These are phyloP conservation scores for Uronychia binucleata DNA, from an alignment of 73 alveolate species.

Conservation along the genomic window DNA sequence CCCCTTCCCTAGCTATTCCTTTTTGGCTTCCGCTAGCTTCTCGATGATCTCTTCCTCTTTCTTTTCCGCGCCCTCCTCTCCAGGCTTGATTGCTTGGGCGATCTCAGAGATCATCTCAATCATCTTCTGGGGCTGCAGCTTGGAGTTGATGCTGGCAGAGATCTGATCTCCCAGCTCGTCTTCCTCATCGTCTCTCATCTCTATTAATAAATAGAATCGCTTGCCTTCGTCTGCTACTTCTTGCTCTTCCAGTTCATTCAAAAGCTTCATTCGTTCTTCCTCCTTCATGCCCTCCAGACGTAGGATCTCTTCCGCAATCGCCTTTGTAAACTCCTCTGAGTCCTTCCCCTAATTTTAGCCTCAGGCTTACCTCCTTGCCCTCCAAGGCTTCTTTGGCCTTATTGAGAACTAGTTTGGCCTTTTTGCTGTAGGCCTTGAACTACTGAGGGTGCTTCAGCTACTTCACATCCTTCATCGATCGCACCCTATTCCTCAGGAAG, in stretches of 20 bases:
- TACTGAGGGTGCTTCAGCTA: conserved; percentile 29
- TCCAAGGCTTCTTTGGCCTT: background rate
- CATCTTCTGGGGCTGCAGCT: background rate
- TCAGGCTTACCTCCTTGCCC: background rate
- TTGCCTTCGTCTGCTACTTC: background rate
- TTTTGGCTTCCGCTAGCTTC: background rate
- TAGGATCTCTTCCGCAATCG: background rate
- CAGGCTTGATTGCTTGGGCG: background rate
- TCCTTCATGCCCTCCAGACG: background rate
- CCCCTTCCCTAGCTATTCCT: conserved; percentile 13
- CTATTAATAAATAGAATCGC: background rate
- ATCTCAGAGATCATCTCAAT: background rate
- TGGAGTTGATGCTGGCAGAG: too few relatives aligned
- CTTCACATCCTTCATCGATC: conserved; percentile 33
- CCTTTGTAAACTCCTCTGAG: background rate
- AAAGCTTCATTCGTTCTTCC: background rate
- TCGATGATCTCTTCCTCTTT: conserved; percentile 32
- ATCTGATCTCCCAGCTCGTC: too few relatives aligned
- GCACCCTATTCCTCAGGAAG: conserved; percentile 35
- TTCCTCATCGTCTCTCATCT: background rate
- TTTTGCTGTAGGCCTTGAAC: background rate
- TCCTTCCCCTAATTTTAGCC: background rate
- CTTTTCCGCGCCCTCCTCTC: conserved; percentile 19
- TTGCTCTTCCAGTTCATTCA: conserved; percentile 6
- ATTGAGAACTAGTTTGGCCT: background rate